Conservation (phyloP, 805 yeast species). For the Helenozyma rhizophorensis region DNA sequence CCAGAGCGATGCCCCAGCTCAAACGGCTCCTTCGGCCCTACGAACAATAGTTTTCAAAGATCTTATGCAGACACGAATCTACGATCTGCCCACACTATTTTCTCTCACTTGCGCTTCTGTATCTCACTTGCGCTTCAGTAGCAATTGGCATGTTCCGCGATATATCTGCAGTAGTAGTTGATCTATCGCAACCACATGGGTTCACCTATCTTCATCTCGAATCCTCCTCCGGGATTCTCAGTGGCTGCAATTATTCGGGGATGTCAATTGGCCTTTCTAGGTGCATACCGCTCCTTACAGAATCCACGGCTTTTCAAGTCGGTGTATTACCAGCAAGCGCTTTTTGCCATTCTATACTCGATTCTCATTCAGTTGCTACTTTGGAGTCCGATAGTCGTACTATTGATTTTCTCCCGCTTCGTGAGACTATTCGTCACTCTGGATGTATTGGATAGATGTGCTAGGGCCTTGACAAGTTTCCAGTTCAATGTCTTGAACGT, state of each 20-base stretch:
- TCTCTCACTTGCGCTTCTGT: too few relatives aligned
- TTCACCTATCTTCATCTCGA: constrained; percentile 55
- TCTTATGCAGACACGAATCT: too few relatives aligned
- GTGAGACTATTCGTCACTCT: constrained; percentile 4
- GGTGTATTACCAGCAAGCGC: constrained; percentile 33
- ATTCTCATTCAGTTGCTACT: constrained; percentile 30
- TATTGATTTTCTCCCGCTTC: constrained; percentile 10
- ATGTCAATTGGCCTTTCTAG: constrained; percentile 47
- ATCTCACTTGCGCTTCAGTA: too few relatives aligned
- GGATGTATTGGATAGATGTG: constrained; percentile 7
- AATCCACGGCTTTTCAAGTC: constrained; percentile 32
- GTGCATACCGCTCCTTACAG: constrained; percentile 43
- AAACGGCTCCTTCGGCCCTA: background rate
- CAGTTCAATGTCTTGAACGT: constrained; percentile 37
- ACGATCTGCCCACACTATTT: too few relatives aligned
- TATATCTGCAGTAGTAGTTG: too few relatives aligned
- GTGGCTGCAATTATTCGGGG: constrained; percentile 48
- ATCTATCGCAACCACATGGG: constrained; percentile 44
- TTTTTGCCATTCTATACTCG: constrained; percentile 33
- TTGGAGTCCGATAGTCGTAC: constrained; percentile 18
- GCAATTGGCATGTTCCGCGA: too few relatives aligned
- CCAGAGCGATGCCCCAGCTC: background rate
- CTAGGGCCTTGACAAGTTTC: constrained; percentile 20
- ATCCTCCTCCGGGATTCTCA: constrained; percentile 55
- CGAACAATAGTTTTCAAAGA: too few relatives aligned